A percentile compares a stretch with the other conserved stretches of the same genome.
Evolutionary conservation across 2,329 filamentous ascomycete species (phyloP).

Genomic region (Zymoseptoria tritici): DNA sequence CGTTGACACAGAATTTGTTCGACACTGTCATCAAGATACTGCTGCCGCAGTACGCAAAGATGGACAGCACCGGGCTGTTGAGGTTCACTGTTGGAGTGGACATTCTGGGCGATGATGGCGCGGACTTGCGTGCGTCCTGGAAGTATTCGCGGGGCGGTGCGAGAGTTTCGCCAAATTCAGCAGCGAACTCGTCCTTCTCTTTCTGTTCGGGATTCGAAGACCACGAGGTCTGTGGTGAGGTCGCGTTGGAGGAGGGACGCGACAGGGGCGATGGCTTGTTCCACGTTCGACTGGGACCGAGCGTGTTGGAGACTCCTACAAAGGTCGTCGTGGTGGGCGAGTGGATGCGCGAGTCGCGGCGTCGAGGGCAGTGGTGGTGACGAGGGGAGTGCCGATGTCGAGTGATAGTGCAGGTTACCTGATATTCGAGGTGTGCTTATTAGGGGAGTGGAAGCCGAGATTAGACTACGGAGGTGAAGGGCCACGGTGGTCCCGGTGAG

Average conservation of each 20-base stretch:
- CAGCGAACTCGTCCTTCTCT: constrained; percentile 67
- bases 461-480: no score
- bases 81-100: constrained; percentile 37
- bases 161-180: constrained; percentile 58
- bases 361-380: background rate
- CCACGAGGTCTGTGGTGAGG: constrained; percentile 21
- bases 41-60: constrained; percentile 83
- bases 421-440: background rate
- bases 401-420: background rate
- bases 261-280: constrained; percentile 18
- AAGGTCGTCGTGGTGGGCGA: constrained; percentile 25
- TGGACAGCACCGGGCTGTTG: constrained; percentile 69
- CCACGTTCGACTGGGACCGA: constrained; percentile 19
- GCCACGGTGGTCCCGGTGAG: no score
- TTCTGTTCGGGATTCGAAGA: constrained; percentile 69
- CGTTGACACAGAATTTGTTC: constrained; percentile 97
- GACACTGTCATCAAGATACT: constrained; percentile 99
- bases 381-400: background rate
- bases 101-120: constrained; percentile 39
- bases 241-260: constrained; percentile 4
- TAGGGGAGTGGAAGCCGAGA: background rate
- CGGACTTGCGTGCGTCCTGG: background rate
- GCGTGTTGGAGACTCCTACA: constrained; percentile 23
- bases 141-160: background rate
- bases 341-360: constrained; percentile 10